A percentile compares a stretch with the other conserved stretches of the same genome.
Conservation (phyloP, 768 basidiomycete genomes). For the Suillus bovinus region DNA sequence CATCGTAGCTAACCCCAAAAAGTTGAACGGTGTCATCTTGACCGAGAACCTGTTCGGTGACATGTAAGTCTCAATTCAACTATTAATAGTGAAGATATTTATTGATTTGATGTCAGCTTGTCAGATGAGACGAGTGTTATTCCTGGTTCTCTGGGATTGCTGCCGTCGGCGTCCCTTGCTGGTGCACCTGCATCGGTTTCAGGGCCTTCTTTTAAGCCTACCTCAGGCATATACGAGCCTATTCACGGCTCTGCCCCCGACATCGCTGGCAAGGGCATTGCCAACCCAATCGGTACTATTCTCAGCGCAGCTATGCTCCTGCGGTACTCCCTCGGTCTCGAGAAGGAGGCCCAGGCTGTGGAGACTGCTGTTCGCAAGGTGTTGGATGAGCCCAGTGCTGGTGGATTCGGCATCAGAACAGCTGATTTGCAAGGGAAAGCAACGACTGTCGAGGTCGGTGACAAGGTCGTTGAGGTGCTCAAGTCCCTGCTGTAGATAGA, state of each 20-base stretch:
- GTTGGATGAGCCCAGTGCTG: conserved; percentile 65
- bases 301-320: conserved; percentile 92
- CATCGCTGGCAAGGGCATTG: conserved; percentile 91
- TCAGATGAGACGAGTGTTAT: conserved; percentile 98
- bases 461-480: conserved; percentile 75
- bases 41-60: conserved; percentile 98
- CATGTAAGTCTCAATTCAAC: conserved; percentile 63
- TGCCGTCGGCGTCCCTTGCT: conserved; percentile 95
- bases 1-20: conserved; percentile 85
- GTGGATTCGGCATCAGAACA: conserved; percentile 80
- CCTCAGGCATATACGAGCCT: conserved; percentile 92
- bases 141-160: conserved; percentile 93
- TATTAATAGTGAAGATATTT: background rate
- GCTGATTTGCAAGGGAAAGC: conserved; percentile 84
- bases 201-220: conserved; percentile 66
- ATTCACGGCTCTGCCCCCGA: conserved; percentile 96
- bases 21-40: conserved; percentile 92
- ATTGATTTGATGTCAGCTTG: conserved; percentile 50
- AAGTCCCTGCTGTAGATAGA: conserved; percentile 53
- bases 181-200: conserved; percentile 70
- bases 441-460: conserved; percentile 79
- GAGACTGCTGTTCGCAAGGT: conserved; percentile 91
- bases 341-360: conserved; percentile 80
- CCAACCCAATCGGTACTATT: conserved; percentile 94
- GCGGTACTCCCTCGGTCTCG: conserved; percentile 91